A percentile compares a stretch with the other conserved stretches of the same genome.
These are phyloP conservation scores for Hibiscus mutabilis DNA, from an alignment of 345 rosid species.

Conservation along the genomic window DNA sequence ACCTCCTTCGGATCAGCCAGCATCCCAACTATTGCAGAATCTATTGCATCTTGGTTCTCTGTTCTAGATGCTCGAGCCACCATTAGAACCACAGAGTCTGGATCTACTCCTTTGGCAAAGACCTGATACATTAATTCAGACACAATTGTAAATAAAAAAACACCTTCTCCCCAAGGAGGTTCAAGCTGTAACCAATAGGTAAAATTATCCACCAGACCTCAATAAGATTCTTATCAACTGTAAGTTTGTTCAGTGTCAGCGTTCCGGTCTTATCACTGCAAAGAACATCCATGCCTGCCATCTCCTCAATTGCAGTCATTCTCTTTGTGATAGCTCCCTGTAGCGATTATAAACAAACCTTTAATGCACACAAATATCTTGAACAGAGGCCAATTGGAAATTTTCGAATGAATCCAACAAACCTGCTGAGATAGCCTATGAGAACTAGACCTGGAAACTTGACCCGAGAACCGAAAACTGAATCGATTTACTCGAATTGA, in stretches of 20 bases:
- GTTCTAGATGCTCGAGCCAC: slow-evolving; percentile 92
- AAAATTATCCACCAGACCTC: slow-evolving; percentile 50
- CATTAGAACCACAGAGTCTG: slow-evolving; percentile 82
- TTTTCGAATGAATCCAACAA: slow-evolving; percentile 12
- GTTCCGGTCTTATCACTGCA: slow-evolving; percentile 99
- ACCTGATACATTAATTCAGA: slow-evolving; percentile 42
- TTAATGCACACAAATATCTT: slow-evolving; percentile 15
- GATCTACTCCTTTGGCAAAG: slow-evolving; percentile 82
- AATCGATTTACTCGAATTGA: too few species aligned
- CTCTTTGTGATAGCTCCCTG: slow-evolving; percentile 90
- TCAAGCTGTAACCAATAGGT: neutral
- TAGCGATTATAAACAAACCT: slow-evolving; percentile 8
- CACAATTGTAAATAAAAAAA: slow-evolving; percentile 19
- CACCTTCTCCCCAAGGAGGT: neutral
- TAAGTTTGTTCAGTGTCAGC: slow-evolving; percentile 82
- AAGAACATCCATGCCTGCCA: slow-evolving; percentile 99
- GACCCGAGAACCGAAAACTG: too few species aligned
- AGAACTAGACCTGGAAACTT: too few species aligned
- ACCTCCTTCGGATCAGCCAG: slow-evolving; percentile 99
- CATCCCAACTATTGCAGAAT: slow-evolving; percentile 91
- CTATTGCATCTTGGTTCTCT: slow-evolving; percentile 98
- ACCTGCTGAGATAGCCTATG: slow-evolving; percentile 96
- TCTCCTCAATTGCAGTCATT: slow-evolving; percentile 99
- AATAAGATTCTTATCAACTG: slow-evolving; percentile 87
- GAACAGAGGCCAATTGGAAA: slow-evolving; percentile 3